Percentiles rank a stretch among this genome's conserved stretches.
Conservation (phyloP, 139 green algal species). For the Auxenochlorella pyrenoidosa region DNA sequence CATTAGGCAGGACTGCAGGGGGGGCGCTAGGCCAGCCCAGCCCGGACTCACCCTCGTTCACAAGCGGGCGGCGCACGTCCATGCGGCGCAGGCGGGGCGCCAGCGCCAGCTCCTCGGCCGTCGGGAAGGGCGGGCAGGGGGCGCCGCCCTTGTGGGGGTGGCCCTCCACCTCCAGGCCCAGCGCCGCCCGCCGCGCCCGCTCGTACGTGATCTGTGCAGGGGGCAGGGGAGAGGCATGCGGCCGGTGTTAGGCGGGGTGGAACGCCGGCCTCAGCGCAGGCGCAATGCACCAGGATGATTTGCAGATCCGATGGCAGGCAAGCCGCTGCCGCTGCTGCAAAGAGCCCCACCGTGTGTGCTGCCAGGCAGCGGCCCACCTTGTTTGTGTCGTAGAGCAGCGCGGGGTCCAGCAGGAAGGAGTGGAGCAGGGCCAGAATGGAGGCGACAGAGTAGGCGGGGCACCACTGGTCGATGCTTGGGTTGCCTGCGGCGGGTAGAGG, state of each 20-base stretch:
- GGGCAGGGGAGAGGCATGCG: no score
- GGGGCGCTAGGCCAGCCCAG: no score
- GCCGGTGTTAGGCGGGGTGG: no score
- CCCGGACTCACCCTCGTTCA: neutral
- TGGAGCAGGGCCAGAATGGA: conserved; percentile 44
- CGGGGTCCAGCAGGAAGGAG: conserved; percentile 43
- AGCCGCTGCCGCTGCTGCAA: no score
- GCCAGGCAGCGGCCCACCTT: neutral
- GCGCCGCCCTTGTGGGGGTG: neutral
- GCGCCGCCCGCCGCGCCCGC: neutral
- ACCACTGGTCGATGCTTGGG: conserved; percentile 41
- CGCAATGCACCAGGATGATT: no score
- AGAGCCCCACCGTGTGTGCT: neutral
- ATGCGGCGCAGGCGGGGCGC: conserved; percentile 13
- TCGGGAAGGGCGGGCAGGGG: conserved; percentile 15
- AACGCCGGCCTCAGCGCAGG: no score
- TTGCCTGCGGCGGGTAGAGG: conserved; percentile 22
- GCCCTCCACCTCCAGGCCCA: neutral
- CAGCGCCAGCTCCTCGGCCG: neutral
- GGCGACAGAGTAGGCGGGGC: conserved; percentile 37
- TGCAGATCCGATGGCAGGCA: no score
- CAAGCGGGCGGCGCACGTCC: neutral
- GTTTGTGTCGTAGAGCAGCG: conserved; percentile 34
- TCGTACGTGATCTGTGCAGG: neutral
- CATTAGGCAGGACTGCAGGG: neutral